Conservation (phyloP, 2,329 filamentous ascomycete species). For the Bipolaris zeicola region DNA sequence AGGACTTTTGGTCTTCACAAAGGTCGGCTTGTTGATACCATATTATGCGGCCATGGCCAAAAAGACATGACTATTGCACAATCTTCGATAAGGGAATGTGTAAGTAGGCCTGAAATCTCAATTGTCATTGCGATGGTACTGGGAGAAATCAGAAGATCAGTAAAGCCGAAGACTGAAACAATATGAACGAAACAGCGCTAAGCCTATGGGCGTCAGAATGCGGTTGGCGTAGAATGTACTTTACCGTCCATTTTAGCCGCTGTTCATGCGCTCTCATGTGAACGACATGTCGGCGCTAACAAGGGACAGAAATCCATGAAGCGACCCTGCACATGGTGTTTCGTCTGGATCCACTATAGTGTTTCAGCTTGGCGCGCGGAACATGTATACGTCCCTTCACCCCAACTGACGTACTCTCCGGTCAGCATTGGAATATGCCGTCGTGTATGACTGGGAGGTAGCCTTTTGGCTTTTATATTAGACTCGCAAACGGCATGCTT, state of each 20-base stretch:
- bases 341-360: conserved; percentile 24
- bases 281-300: neutral
- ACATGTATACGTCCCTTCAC: neutral
- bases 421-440: neutral
- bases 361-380: conserved; percentile 23
- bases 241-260: neutral
- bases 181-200: neutral
- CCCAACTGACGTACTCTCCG: neutral
- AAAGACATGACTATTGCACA: too few relatives aligned
- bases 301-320: conserved; percentile 13
- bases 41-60: too few relatives aligned
- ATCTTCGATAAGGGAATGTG: neutral
- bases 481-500: neutral
- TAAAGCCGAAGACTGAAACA: neutral
- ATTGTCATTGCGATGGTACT: neutral
- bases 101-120: neutral
- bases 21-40: too few relatives aligned
- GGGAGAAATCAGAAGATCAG: neutral
- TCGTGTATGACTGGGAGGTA: neutral
- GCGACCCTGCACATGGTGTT: conserved; percentile 31
- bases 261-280: neutral
- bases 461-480: neutral
- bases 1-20: neutral
- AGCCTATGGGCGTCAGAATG: neutral
- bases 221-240: neutral